These are phyloP conservation scores for Mycena sanguinolenta DNA, from an alignment of 768 basidiomycete species.

Conservation along the genomic window DNA sequence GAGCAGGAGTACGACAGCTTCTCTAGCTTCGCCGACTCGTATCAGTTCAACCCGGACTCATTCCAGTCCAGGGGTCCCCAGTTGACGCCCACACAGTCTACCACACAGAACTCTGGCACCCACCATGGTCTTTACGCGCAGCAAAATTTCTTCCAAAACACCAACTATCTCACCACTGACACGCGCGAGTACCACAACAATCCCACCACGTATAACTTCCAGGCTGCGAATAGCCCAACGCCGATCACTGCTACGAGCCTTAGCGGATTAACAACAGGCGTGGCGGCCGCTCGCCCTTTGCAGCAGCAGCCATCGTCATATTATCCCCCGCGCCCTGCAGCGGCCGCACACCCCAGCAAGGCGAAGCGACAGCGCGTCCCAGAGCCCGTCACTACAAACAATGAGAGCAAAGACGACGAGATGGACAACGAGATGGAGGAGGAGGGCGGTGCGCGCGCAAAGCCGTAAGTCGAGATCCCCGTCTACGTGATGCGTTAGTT, in stretches of 20 bases:
- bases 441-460: conserved; percentile 56
- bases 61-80: conserved; percentile 28
- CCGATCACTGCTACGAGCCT: conserved; percentile 31
- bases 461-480: conserved; percentile 52
- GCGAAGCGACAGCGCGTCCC: conserved; percentile 54
- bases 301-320: conserved; percentile 28
- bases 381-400: conserved; percentile 34
- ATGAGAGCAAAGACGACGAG: conserved; percentile 53
- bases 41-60: conserved; percentile 31
- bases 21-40: conserved; percentile 21
- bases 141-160: conserved; percentile 29
- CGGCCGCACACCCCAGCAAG: conserved; percentile 41
- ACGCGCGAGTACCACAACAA: conserved; percentile 36
- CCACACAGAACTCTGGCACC: conserved; percentile 1
- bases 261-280: conserved; percentile 28
- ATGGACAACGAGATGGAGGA: conserved; percentile 51
- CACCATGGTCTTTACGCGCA: conserved; percentile 13
- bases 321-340: conserved; percentile 35
- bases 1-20: conserved; percentile 50
- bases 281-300: not conserved
- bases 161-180: conserved; percentile 30
- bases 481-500: not conserved
- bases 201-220: conserved; percentile 29
- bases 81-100: not conserved
- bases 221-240: conserved; percentile 12